These are phyloP conservation scores for Candida sithepensis DNA, from an alignment of 805 yeast species.

Conservation along the genomic window DNA sequence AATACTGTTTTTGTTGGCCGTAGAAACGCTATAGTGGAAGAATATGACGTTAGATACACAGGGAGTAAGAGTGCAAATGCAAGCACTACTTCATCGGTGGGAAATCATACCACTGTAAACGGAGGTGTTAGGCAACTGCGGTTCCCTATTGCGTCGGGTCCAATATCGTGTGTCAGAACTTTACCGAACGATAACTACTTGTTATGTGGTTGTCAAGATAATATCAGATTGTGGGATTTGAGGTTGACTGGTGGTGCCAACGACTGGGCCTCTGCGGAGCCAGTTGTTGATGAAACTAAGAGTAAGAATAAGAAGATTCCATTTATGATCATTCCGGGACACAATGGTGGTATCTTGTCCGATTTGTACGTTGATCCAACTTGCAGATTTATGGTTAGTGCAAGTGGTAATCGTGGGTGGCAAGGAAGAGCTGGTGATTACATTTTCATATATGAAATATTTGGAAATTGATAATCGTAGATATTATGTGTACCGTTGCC, in stretches of 20 bases:
- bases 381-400: constrained; percentile 80
- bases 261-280: constrained; percentile 1
- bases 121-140: constrained; percentile 46
- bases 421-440: constrained; percentile 76
- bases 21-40: constrained; percentile 84
- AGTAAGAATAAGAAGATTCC: constrained; percentile 49
- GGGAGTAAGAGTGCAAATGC: constrained; percentile 43
- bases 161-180: constrained; percentile 75
- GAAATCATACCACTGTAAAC: neutral
- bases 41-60: constrained; percentile 61
- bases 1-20: constrained; percentile 78
- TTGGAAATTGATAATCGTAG: constrained; percentile 27
- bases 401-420: constrained; percentile 97
- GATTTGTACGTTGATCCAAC: constrained; percentile 80
- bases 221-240: constrained; percentile 81
- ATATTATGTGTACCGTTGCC: neutral
- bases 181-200: constrained; percentile 79
- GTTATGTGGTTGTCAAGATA: constrained; percentile 87
- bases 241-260: constrained; percentile 29
- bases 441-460: constrained; percentile 79
- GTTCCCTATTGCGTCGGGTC: constrained; percentile 87
- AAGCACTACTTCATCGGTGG: neutral
- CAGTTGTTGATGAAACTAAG: constrained; percentile 1
- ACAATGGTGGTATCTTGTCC: constrained; percentile 88
- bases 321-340: constrained; percentile 91